phyloP scores from a whole-genome alignment of 139 green algal species.

The Coelastrella sp. region DNA sequence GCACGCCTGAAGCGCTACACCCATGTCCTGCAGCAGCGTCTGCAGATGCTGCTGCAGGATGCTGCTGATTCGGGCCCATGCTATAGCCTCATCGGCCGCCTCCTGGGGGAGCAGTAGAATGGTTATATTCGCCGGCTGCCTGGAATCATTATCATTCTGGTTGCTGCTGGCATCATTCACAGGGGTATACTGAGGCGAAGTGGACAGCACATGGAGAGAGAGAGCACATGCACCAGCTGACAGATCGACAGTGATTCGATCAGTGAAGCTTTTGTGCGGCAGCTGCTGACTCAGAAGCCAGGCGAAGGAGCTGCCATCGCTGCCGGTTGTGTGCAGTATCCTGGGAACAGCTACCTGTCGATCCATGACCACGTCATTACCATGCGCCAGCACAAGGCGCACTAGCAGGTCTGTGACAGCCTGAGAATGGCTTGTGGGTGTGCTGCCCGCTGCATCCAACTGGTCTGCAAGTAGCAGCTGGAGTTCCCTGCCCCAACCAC shows the following conservation, averaged over 20 bases:
- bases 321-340: neutral
- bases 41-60: neutral
- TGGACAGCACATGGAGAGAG: neutral
- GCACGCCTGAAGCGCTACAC: neutral
- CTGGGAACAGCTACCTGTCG: neutral
- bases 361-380: neutral
- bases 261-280: neutral
- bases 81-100: neutral
- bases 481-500: neutral
- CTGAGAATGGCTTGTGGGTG: neutral
- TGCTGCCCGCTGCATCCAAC: neutral
- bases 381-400: neutral
- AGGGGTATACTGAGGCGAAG: neutral
- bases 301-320: neutral
- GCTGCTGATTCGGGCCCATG: neutral
- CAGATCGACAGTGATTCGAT: neutral
- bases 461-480: neutral
- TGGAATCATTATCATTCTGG: neutral
- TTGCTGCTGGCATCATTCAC: neutral
- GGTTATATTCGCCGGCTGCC: neutral
- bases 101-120: neutral
- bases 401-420: neutral
- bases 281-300: neutral
- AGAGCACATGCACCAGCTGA: neutral
- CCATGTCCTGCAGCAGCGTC: neutral